Evolutionary conservation across 2,329 filamentous ascomycete genomes (phyloP), one percentile per base, ranked within the genome.

Genomic region (Harringtonia lauricola): DNA sequence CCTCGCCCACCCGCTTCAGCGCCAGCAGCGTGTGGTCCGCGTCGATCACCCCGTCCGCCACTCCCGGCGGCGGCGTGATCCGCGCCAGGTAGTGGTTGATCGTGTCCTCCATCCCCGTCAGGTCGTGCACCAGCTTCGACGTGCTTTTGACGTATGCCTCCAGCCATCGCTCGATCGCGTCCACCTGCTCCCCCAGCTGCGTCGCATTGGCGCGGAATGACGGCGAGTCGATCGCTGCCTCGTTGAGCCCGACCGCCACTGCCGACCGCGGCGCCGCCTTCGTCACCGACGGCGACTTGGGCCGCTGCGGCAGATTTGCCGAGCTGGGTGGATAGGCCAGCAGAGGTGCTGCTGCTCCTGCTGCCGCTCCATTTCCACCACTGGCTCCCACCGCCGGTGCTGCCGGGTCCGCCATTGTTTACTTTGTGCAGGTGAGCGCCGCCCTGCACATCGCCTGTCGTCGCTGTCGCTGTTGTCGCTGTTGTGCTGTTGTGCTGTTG

Each of bases 201-300:
- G 83, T 67, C 35, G 86, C 78, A 19, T 86, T 86, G 38, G 89
- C 86, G 51, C 92, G 86, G 62, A 96, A 96, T 30, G 89, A 94
- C 22, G 92, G 92, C 33, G 89, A 95, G 65, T 98, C 92, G 66
- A 96, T 83, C 18, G 88, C 85, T 41, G 92, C 92, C 74, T 98
- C 92, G 66, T 90, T 92, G 54, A 96, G 74, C 48, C 81, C 81
- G 30, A 96, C 89, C 36, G 92, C 87, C 46, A 78, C 70, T 28
- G 67, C 64, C 30, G 69, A 64, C 49, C 60, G 62, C n/a, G 53
- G 9, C 10, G 38, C 22, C 21, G 28, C 18, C 14, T n/a, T 21
- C 13, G 46, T n/a, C 21, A 38, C 18, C 19, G 41, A 9, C 2
- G 34, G 29, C 13, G 36, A 14, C n/a, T n/a, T n/a, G n/a, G n/a